phyloP scores from a whole-genome alignment of 1,284 basidiomycete species.

The Malassezia arunalokei region DNA sequence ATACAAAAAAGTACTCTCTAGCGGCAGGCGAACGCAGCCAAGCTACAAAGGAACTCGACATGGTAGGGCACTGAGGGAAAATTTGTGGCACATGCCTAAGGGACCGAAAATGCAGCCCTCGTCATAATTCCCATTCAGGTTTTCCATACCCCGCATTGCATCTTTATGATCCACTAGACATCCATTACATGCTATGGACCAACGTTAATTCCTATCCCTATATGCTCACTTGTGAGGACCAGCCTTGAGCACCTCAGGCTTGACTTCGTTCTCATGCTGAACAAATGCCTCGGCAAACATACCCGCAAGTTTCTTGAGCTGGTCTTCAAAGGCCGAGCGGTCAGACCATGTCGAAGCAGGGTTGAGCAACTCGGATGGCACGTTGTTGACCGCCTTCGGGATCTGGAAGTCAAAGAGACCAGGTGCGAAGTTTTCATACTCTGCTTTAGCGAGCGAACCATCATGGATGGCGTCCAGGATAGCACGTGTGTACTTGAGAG shows the following conservation, averaged over 20 bases:
- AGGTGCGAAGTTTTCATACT: conserved; percentile 63
- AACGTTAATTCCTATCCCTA: background rate
- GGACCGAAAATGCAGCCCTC: too few relatives aligned
- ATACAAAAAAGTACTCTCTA: conserved; percentile 42
- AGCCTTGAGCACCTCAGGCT: conserved; percentile 32
- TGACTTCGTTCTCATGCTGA: conserved; percentile 41
- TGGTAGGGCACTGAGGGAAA: background rate
- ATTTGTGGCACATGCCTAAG: too few relatives aligned
- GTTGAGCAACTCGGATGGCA: conserved; percentile 37
- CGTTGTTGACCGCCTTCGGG: conserved; percentile 28
- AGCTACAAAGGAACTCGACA: conserved; percentile 27
- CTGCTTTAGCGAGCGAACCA: conserved; percentile 70
- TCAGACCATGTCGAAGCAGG: conserved; percentile 36
- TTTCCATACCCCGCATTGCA: too few relatives aligned
- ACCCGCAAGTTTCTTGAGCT: conserved; percentile 43
- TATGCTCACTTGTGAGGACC: conserved; percentile 22
- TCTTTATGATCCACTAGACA: too few relatives aligned
- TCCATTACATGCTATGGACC: too few relatives aligned
- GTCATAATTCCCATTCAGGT: too few relatives aligned
- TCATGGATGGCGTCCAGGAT: conserved; percentile 96
- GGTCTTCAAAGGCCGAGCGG: conserved; percentile 30
- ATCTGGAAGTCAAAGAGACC: conserved; percentile 40
- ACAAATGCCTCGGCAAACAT: conserved; percentile 45
- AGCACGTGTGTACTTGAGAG: conserved; percentile 61
- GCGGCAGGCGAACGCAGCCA: conserved; percentile 44